A percentile compares a stretch with the other conserved stretches of the same genome.
Evolutionary conservation across 176 grass and related monocot genomes (phyloP).

Genomic region (Avena eriantha): DNA sequence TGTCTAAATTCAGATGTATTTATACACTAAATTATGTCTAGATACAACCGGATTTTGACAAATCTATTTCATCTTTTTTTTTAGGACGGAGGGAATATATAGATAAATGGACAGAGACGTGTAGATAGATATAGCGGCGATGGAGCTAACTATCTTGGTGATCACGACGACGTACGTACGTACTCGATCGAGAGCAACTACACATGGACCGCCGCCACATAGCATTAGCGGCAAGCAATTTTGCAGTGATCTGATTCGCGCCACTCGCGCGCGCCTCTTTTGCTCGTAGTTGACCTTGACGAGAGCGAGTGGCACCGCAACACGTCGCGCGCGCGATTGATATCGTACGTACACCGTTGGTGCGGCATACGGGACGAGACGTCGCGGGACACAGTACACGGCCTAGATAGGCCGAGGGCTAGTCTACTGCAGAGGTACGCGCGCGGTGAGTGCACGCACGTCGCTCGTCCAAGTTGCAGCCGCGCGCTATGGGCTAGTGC

Average conservation of each 20-base stretch:
- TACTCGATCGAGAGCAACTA: neutral
- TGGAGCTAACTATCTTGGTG: neutral
- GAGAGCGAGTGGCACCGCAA: no score
- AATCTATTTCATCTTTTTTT: no score
- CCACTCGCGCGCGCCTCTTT: no score
- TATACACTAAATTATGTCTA: no score
- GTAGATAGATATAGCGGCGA: neutral
- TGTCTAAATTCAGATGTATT: no score
- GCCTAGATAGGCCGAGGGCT: neutral
- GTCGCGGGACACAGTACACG: neutral
- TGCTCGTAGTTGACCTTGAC: no score
- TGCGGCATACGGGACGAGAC: neutral
- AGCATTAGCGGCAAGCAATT: no score
- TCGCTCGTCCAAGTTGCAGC: constrained; percentile 40
- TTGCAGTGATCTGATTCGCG: no score
- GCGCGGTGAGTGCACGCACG: constrained; percentile 29
- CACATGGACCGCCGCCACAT: neutral
- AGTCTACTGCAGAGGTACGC: neutral
- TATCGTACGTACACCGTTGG: no score
- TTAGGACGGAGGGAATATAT: no score
- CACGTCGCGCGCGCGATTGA: no score
- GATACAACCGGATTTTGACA: no score
- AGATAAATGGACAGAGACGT: neutral
- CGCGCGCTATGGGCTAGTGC: constrained; percentile 20
- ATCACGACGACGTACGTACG: neutral